Percentiles rank a stretch among this genome's conserved stretches.
Evolutionary conservation across 2,329 filamentous ascomycete genomes (phyloP).

Genomic region (Fusarium xyrophilum): DNA sequence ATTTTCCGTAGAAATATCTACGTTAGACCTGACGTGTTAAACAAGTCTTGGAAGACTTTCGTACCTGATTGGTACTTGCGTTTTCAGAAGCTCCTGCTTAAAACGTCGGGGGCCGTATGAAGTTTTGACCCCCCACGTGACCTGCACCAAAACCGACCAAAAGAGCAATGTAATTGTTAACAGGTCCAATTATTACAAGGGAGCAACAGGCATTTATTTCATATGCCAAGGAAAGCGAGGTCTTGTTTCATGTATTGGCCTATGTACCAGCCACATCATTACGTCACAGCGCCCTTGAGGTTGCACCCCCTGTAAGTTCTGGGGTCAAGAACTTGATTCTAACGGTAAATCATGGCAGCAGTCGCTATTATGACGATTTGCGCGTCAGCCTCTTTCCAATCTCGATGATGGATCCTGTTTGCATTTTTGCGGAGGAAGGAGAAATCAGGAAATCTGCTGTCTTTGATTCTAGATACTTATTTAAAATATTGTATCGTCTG

Average conservation of each 20-base stretch:
- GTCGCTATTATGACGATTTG: slow-evolving; percentile 30
- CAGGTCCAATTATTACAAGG: neutral
- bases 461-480: slow-evolving; percentile 3
- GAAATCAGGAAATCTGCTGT: slow-evolving; percentile 10
- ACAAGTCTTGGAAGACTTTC: neutral
- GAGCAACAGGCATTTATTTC: neutral
- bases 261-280: neutral
- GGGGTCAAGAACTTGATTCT: slow-evolving; percentile 14
- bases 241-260: neutral
- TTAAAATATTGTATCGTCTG: slow-evolving; percentile 12
- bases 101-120: neutral
- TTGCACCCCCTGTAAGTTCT: neutral
- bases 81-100: neutral
- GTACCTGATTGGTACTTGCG: neutral
- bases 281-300: slow-evolving; percentile 6
- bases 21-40: too few relatives aligned
- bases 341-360: slow-evolving; percentile 17
- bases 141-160: neutral
- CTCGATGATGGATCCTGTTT: slow-evolving; percentile 18
- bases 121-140: neutral
- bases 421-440: neutral
- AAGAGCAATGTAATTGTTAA: neutral
- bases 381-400: slow-evolving; percentile 23
- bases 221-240: neutral
- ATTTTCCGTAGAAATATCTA: too few relatives aligned